A percentile compares a stretch with the other conserved stretches of the same genome.
Conservation (phyloP, 192 early-diverging fungal genomes). For the Podila horticola region DNA sequence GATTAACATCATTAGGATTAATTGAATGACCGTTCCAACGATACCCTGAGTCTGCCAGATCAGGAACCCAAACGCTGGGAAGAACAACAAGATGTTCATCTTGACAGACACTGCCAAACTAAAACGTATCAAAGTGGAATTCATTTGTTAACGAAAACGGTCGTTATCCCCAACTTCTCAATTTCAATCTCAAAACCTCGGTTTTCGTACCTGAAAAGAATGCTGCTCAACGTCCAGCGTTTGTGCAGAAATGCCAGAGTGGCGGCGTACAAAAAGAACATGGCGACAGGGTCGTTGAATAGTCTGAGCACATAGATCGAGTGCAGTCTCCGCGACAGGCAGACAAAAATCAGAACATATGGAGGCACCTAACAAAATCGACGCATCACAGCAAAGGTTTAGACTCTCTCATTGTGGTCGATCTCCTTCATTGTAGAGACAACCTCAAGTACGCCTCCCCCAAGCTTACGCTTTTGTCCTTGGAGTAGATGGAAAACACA, state of each 20-base stretch:
- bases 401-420: neutral
- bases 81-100: conserved; percentile 94
- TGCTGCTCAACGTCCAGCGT: conserved; percentile 60
- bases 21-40: conserved; percentile 57
- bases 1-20: conserved; percentile 55
- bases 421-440: neutral
- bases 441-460: neutral
- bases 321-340: conserved; percentile 86
- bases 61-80: conserved; percentile 84
- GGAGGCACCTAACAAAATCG: conserved; percentile 67
- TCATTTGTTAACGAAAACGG: neutral
- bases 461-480: conserved; percentile 56
- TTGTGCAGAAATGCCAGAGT: conserved; percentile 69
- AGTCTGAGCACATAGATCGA: conserved; percentile 93
- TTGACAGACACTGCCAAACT: conserved; percentile 90
- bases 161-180: too few relatives aligned
- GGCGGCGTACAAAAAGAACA: conserved; percentile 81
- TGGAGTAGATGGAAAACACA: conserved; percentile 75
- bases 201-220: conserved; percentile 84
- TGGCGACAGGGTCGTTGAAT: conserved; percentile 94
- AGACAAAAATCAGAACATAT: conserved; percentile 68
- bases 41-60: conserved; percentile 62
- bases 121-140: neutral
- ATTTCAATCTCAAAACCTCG: too few relatives aligned
- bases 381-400: neutral